Percentiles rank a stretch among this genome's conserved stretches.
These are phyloP conservation scores for Phaeosphaeriaceae sp. DNA, from an alignment of 2,329 filamentous ascomycete genomes.

Conservation along the genomic window DNA sequence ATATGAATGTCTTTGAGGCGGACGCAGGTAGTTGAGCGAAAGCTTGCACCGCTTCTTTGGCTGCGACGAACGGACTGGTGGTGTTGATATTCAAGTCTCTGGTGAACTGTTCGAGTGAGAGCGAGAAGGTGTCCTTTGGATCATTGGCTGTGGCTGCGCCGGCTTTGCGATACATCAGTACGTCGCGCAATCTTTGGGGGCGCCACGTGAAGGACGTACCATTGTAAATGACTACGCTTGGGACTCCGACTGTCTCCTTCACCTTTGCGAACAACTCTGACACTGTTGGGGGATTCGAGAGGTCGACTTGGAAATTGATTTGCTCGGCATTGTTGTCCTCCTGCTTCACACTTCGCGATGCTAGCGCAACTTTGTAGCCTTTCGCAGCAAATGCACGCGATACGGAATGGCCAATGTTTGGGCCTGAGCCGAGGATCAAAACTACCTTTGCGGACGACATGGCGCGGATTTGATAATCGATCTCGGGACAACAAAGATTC, in stretches of 20 bases:
- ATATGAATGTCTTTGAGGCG: conserved; percentile 51
- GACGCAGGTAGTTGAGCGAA: conserved; percentile 41
- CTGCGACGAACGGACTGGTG: conserved; percentile 48
- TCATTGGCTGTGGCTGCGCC: not conserved
- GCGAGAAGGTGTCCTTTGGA: conserved; percentile 1
- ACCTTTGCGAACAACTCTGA: conserved; percentile 45
- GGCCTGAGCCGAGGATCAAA: conserved; percentile 31
- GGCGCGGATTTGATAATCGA: not conserved
- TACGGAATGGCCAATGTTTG: conserved; percentile 17
- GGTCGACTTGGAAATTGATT: conserved; percentile 48
- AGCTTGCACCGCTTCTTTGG: conserved; percentile 48
- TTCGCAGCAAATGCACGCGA: conserved; percentile 15
- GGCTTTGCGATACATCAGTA: conserved; percentile 7
- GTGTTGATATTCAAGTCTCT: conserved; percentile 49
- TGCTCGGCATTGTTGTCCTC: conserved; percentile 22
- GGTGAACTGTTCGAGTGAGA: conserved; percentile 33
- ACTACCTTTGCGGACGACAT: conserved; percentile 6
- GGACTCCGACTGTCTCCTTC: conserved; percentile 44
- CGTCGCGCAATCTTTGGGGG: not conserved
- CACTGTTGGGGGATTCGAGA: conserved; percentile 44
- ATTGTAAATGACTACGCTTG: conserved; percentile 55
- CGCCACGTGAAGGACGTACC: conserved; percentile 18
- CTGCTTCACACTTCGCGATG: conserved; percentile 19
- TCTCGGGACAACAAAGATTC: not conserved
- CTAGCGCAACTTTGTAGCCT: conserved; percentile 30